phyloP scores from a whole-genome alignment of 1,284 basidiomycete genomes.

The Leccinum insigne region DNA sequence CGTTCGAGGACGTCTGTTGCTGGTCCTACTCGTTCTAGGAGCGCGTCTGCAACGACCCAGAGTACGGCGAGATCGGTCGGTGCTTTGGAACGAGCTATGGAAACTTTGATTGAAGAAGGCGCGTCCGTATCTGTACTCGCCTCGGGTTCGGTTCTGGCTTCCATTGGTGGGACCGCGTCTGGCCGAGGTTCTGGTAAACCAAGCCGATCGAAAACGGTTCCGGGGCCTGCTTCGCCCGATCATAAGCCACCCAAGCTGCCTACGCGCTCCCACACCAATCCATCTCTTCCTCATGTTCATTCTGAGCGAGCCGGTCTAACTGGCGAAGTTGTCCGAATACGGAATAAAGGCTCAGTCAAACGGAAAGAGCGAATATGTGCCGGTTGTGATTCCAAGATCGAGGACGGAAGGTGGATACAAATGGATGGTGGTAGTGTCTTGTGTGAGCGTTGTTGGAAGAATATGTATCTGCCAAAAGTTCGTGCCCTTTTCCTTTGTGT shows the following conservation, averaged over 20 bases:
- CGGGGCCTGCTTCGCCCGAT: conserved; percentile 42
- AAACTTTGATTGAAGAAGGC: conserved; percentile 48
- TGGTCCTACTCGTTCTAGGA: conserved; percentile 24
- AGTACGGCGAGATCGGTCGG: conserved; percentile 29
- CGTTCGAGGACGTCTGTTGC: conserved; percentile 23
- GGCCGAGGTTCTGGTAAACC: conserved; percentile 37
- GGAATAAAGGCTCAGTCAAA: conserved; percentile 24
- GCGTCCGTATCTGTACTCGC: conserved; percentile 30
- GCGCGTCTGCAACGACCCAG: conserved; percentile 32
- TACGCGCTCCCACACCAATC: conserved; percentile 52
- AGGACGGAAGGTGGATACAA: conserved; percentile 78
- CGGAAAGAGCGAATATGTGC: conserved; percentile 51
- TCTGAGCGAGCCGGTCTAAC: conserved; percentile 29
- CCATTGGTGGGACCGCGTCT: conserved; percentile 31
- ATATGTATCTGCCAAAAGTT: conserved; percentile 90
- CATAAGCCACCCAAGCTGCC: conserved; percentile 52
- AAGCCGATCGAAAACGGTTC: conserved; percentile 46
- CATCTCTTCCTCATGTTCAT: conserved; percentile 38
- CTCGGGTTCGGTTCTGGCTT: conserved; percentile 32
- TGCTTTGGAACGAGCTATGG: conserved; percentile 48
- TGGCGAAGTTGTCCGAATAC: conserved; percentile 27
- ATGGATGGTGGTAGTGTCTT: conserved; percentile 76
- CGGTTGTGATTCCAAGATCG: conserved; percentile 67
- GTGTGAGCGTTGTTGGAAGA: conserved; percentile 91
- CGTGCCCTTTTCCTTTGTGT: conserved; percentile 18